Evolutionary conservation across 495 filamentous ascomycete species (phyloP), one percentile per base, ranked within the genome.

Genomic region (Hypoxylon rickii): DNA sequence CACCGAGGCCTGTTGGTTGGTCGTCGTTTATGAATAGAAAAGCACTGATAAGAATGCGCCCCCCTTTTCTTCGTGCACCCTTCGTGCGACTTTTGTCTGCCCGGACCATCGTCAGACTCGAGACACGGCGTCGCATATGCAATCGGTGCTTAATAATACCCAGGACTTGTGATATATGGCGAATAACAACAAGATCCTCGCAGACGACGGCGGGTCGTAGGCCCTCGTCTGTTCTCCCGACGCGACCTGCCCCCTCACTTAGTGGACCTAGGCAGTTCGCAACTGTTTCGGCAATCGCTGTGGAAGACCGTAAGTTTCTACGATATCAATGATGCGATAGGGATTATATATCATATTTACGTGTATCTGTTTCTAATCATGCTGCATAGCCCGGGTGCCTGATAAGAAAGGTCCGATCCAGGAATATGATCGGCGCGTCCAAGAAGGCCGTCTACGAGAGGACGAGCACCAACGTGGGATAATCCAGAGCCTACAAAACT

Each of bases 401-500:
- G 63, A 66, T 34, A 49, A 42, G 12, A 31, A 77, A 49, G 93
- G 93, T 1, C 94, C 94, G 1, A 72, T 97, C 60, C 79, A 83
- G 39, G 94, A 97, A 70, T 98, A 98, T 68, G 87, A 97, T 62
- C 72, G 76, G 22, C 82, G 93, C 36, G 91, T 98, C 11, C 74
- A 80, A 33, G 70, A 75, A 41, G 89, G 89, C 12, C 70, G 83
- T 51, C 69, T 98, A 42, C 79, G 86, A 45, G 89, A 97, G 70
- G 94, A 98, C 66, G 81, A 89, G 41, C 90, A 97, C 64, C 94
- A 98, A 67, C 77, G 95, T 78, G 89, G 84, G 16, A 94, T 98
- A 55, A 89, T 98, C 44, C 85, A 93, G 59, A 84, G 79, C 62
- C 80, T 98, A 2, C 92, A 98, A 69, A 85, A 92, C 64, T 82